Percentiles rank a stretch among this genome's conserved stretches.
These are phyloP conservation scores for Lipomyces yamadae DNA, from an alignment of 805 yeast genomes.

Conservation along the genomic window DNA sequence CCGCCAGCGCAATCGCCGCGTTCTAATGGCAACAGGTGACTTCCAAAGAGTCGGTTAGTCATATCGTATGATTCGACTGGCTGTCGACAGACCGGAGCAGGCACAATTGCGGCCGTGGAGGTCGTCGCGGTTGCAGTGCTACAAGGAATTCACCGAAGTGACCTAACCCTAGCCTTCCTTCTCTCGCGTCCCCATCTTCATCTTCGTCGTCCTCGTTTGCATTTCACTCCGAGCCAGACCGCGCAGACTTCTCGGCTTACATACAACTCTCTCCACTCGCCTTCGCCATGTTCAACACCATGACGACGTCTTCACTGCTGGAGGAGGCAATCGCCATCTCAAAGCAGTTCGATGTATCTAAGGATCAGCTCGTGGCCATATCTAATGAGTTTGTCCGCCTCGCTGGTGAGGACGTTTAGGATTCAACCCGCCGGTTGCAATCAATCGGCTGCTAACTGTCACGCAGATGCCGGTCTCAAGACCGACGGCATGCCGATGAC, in stretches of 20 bases:
- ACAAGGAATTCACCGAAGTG: background rate
- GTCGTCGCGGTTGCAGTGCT: background rate
- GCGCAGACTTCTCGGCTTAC: background rate
- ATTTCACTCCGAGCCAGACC: background rate
- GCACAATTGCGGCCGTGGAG: background rate
- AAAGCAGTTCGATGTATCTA: conserved; percentile 16
- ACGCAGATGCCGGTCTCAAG: conserved; percentile 44
- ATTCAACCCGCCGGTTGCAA: conserved; percentile 13
- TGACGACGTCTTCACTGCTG: conserved; percentile 9
- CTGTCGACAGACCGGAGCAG: background rate
- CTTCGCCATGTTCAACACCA: background rate
- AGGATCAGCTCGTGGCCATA: conserved; percentile 36
- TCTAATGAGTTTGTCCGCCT: conserved; percentile 40
- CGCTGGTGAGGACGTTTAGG: conserved; percentile 17
- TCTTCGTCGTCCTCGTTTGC: background rate
- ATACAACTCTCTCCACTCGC: background rate
- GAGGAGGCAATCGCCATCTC: conserved; percentile 11
- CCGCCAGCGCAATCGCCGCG: background rate
- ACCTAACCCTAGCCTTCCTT: background rate
- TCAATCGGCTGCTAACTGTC: conserved; percentile 25
- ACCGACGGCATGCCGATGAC: conserved; percentile 44
- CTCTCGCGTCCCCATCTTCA: background rate
- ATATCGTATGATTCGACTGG: background rate
- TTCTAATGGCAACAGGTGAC: background rate
- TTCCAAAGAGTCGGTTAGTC: background rate